Percentiles rank a stretch among this genome's conserved stretches.
phyloP scores from a whole-genome alignment of 306 rosid species.

The barrel medic (Medicago truncatula) region MtrunA17r5.0-ANR NC_053045.1:11641001-11641500 shows the following conservation, averaged over 20 bases:
- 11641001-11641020: no score
- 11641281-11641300: constrained; percentile 83
- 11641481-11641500: no score
- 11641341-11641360: not conserved
- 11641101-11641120: not conserved
- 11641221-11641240: constrained; percentile 75
- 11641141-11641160: not conserved
- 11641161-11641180: not conserved
- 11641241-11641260: constrained; percentile 82
- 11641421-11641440: no score
- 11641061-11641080: no score
- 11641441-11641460: no score
- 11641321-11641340: not conserved
- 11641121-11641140: not conserved
- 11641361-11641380: constrained; percentile 6
- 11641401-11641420: no score
- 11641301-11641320: constrained; percentile 86
- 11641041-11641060: no score
- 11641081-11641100: no score
- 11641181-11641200: constrained; percentile 17
- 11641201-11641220: not conserved
- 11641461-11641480: no score
- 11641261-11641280: constrained; percentile 63
- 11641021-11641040: no score
- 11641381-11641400: not conserved